Conservation (phyloP, 2,329 filamentous ascomycete species). For the Didymella pinodella region DNA sequence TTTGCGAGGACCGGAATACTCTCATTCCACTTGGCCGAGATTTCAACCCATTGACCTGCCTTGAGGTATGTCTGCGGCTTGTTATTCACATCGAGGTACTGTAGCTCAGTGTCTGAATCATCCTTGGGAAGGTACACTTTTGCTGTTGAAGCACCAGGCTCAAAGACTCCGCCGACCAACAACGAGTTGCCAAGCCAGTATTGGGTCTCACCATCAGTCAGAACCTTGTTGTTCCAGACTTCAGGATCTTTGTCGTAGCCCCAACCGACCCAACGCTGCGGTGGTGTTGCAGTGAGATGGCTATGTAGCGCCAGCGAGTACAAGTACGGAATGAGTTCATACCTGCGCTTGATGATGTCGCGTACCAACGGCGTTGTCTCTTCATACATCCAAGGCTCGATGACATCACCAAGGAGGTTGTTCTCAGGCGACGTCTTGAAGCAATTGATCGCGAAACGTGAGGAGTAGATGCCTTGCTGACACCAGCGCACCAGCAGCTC, state of each 20-base stretch:
- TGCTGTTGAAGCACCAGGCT: constrained; percentile 62
- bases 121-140: constrained; percentile 69
- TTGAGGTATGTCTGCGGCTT: constrained; percentile 65
- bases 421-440: constrained; percentile 75
- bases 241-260: constrained; percentile 72
- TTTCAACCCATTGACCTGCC: constrained; percentile 62
- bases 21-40: constrained; percentile 60
- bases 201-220: constrained; percentile 72
- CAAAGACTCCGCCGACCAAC: constrained; percentile 72
- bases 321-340: constrained; percentile 75
- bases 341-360: constrained; percentile 72
- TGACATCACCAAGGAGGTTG: constrained; percentile 73
- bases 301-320: constrained; percentile 71
- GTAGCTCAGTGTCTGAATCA: constrained; percentile 54
- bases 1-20: constrained; percentile 65
- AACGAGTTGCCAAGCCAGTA: constrained; percentile 76
- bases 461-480: constrained; percentile 73
- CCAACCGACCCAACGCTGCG: constrained; percentile 77
- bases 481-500: constrained; percentile 77
- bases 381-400: constrained; percentile 81
- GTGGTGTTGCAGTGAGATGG: constrained; percentile 67
- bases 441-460: constrained; percentile 79
- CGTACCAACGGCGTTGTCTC: constrained; percentile 70
- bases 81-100: constrained; percentile 71
- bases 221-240: constrained; percentile 65